Conservation (phyloP, 768 basidiomycete species). For the Omphalotus guepiniiformis region DNA sequence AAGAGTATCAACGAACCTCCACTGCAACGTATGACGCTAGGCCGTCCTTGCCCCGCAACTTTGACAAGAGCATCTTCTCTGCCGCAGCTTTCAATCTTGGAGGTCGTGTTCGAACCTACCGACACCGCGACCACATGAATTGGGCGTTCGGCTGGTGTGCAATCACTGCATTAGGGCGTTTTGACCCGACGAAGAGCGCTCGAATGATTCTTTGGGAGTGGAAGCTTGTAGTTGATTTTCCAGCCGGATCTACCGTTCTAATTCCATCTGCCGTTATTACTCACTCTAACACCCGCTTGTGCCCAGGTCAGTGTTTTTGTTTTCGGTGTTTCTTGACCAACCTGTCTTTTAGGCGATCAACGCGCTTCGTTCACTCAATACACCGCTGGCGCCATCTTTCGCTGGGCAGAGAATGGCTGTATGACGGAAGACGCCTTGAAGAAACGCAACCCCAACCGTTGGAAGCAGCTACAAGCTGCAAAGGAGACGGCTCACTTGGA, state of each 20-base stretch:
- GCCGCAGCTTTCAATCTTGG: slow-evolving; percentile 27
- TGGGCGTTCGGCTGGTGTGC: slow-evolving; percentile 28
- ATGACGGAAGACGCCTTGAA: slow-evolving; percentile 8
- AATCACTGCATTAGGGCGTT: slow-evolving; percentile 25
- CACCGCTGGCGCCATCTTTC: slow-evolving; percentile 22
- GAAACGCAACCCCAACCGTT: too few species aligned
- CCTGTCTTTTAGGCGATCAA: too few species aligned
- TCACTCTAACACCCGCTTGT: slow-evolving; percentile 4
- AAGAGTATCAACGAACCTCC: too few species aligned
- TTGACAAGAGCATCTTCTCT: slow-evolving; percentile 20
- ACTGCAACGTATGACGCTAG: too few species aligned
- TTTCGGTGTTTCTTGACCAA: too few species aligned
- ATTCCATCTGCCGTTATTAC: too few species aligned
- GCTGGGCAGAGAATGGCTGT: slow-evolving; percentile 20
- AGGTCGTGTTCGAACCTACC: slow-evolving; percentile 2
- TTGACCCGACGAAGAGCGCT: slow-evolving; percentile 23
- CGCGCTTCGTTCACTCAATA: slow-evolving; percentile 16
- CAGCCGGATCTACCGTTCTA: slow-evolving; percentile 19
- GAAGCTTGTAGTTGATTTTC: slow-evolving; percentile 23
- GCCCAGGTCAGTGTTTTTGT: too few species aligned
- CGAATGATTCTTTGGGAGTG: slow-evolving; percentile 28
- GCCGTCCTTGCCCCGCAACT: slow-evolving; percentile 14
- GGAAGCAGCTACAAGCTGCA: too few species aligned
- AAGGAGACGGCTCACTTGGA: too few species aligned
- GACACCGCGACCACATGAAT: slow-evolving; percentile 27